Evolutionary conservation across 225 moss, liverwort and hornwort species (phyloP), one percentile per base, ranked within the genome.

Genomic region (Climacium dendroides): DNA sequence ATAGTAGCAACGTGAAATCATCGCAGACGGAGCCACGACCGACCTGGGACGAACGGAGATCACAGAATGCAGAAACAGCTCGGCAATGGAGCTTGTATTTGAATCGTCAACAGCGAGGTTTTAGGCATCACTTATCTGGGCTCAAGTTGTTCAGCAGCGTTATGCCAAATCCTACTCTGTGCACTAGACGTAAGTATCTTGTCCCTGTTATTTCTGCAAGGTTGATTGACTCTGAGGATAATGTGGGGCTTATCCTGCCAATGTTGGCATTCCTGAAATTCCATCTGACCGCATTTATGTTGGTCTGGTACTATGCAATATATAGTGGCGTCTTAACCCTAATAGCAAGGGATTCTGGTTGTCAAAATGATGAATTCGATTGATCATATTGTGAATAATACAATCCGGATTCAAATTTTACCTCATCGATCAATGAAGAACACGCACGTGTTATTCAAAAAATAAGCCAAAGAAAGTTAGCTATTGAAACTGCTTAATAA

Each of bases 171-270:
- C 78, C 88, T 80, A 89, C 74, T 28, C 72, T 86, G 77, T 87
- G 64, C 87, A 79, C 82, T 62, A 90, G 90, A 92, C 88, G 93
- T 93, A 93, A 92, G 90, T 79, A 70, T 89, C 87, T 84, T 70
- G 73, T 79, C 89, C 78, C 47, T 85, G 84, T 41, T 79, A 17
- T 87, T 41, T 74, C 54, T 65, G 52, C 52, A 85, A 73, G 16
- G n/a, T 72, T 73, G 59, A 61, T 78, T 74, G 35, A 35, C 34
- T 35, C 43, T 86, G 32, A 66, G 59, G 47, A 59, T 83, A 63
- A n/a, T 85, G 57, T 79, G 87, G 48, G 43, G 30, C n/a, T 70
- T 83, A 62, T 67, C 26, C 67, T 81, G 60, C 57, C 39, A 60
- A 66, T 80, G 66, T 41, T 59, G 30, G 60, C 74, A 80, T 67